Conservation (phyloP, 208 protist species). For the Acanthamoeba castellanii region DNA sequence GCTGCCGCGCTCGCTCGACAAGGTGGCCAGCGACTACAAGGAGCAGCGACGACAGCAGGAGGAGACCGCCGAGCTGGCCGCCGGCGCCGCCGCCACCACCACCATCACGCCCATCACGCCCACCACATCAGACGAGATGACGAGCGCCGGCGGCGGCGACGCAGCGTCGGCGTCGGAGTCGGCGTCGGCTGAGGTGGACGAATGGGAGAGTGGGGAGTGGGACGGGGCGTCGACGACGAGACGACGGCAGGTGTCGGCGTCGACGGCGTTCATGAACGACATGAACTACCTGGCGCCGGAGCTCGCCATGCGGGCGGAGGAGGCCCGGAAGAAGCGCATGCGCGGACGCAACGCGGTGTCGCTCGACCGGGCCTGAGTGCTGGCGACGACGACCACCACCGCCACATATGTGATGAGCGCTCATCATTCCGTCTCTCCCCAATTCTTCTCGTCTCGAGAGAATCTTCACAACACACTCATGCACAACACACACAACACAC, state of each 20-base stretch:
- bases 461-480: too few species aligned
- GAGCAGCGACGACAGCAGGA: neutral
- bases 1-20: conserved; percentile 5
- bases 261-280: conserved; percentile 31
- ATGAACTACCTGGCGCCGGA: conserved; percentile 40
- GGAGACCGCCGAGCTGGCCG: neutral
- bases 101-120: neutral
- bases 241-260: neutral
- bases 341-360: conserved; percentile 14
- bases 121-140: neutral
- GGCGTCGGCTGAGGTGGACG: neutral
- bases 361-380: neutral
- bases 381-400: too few species aligned
- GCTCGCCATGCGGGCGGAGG: neutral
- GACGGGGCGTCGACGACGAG: neutral
- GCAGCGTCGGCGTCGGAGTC: neutral
- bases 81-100: too few species aligned
- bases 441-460: too few species aligned
- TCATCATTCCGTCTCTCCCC: too few species aligned
- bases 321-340: conserved; percentile 1
- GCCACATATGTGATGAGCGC: too few species aligned
- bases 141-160: neutral
- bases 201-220: neutral
- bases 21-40: conserved; percentile 43
- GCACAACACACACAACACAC: too few species aligned